A percentile compares a stretch with the other conserved stretches of the same genome.
phyloP scores from a whole-genome alignment of 2,329 filamentous ascomycete genomes.

The Ophiostoma sp. region DNA sequence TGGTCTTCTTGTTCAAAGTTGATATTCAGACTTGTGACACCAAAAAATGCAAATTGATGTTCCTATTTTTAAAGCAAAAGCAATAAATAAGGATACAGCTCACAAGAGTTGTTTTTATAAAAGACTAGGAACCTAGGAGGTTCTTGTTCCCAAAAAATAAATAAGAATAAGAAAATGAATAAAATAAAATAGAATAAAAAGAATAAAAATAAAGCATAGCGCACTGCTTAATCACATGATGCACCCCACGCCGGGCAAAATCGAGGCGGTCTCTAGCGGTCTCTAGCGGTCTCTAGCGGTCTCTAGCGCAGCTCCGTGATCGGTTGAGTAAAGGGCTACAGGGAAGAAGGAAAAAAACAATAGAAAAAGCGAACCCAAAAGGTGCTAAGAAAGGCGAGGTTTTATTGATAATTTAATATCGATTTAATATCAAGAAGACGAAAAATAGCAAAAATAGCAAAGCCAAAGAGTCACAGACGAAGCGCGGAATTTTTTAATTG shows the following conservation, averaged over 20 bases:
- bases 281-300: too few species aligned
- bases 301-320: slow-evolving; percentile 2
- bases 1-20: too few species aligned
- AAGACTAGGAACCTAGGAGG: too few species aligned
- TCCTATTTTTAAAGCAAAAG: too few species aligned
- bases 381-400: neutral
- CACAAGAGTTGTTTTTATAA: too few species aligned
- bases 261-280: neutral
- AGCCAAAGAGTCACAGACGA: slow-evolving; percentile 10
- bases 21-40: too few species aligned
- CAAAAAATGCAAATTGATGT: too few species aligned
- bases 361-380: slow-evolving; percentile 5
- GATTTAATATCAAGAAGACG: neutral
- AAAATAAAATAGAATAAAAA: neutral
- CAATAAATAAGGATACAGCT: too few species aligned
- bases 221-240: neutral
- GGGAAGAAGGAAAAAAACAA: slow-evolving; percentile 1
- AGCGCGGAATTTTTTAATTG: slow-evolving; percentile 12
- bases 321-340: neutral
- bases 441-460: slow-evolving; percentile 2
- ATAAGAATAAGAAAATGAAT: neutral
- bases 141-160: too few species aligned
- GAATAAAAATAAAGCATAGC: neutral
- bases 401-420: neutral
- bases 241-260: slow-evolving; percentile 5